phyloP scores from a whole-genome alignment of 2,329 filamentous ascomycete species.

The Neonectria neomacrospora region DNA sequence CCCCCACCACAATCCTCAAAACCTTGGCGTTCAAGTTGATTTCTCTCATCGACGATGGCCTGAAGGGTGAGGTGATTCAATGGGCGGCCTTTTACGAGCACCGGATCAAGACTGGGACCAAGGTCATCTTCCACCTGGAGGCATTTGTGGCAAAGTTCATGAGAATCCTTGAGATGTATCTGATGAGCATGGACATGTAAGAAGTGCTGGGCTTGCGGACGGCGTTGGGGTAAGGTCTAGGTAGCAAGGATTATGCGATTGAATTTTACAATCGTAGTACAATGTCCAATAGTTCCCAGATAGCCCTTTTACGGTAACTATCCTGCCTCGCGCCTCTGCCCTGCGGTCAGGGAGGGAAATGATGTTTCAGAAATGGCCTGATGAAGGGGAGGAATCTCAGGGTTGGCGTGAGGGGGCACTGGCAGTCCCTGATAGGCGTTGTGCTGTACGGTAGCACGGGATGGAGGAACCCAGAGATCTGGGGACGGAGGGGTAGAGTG shows the following conservation, averaged over 20 bases:
- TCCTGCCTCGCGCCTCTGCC: constrained; percentile 8
- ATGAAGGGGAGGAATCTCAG: constrained; percentile 15
- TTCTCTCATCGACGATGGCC: constrained; percentile 83
- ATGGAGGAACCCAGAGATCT: constrained; percentile 24
- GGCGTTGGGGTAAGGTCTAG: constrained; percentile 42
- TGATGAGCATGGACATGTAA: constrained; percentile 85
- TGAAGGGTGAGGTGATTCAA: constrained; percentile 92
- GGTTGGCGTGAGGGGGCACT: constrained; percentile 21
- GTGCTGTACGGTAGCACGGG: background rate
- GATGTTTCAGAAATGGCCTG: constrained; percentile 8
- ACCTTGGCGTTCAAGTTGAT: constrained; percentile 95
- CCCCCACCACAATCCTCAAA: constrained; percentile 92
- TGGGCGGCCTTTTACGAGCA: constrained; percentile 99
- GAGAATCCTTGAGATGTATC: constrained; percentile 90
- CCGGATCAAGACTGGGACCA: constrained; percentile 88
- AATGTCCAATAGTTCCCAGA: background rate
- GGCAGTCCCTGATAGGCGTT: constrained; percentile 20
- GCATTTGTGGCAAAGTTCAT: constrained; percentile 99
- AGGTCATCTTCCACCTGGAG: constrained; percentile 98
- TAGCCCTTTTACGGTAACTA: background rate
- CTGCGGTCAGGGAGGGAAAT: constrained; percentile 4
- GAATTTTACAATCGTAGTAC: constrained; percentile 19
- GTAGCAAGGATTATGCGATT: constrained; percentile 29
- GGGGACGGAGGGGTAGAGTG: constrained; percentile 22
- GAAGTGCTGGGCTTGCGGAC: constrained; percentile 19